Evolutionary conservation across 2,329 filamentous ascomycete genomes (phyloP).

Genomic region (Colletotrichum eleusines): DNA sequence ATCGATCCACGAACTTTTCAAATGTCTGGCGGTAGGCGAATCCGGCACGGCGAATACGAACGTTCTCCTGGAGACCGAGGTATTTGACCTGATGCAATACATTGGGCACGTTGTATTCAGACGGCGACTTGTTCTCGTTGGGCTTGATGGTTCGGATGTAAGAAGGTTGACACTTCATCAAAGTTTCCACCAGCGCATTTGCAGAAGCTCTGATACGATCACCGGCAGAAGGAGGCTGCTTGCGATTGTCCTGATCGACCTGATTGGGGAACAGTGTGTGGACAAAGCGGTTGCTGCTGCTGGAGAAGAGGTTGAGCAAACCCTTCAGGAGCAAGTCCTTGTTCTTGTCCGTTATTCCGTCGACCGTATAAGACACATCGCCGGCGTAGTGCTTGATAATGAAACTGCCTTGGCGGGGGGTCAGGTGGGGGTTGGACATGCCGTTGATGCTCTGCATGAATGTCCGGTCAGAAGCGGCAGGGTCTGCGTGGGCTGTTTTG

Average conservation of each 20-base stretch:
- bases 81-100: conserved; percentile 99
- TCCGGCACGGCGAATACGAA: conserved; percentile 93
- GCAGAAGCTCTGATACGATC: conserved; percentile 96
- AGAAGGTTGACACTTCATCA: conserved; percentile 97
- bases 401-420: conserved; percentile 92
- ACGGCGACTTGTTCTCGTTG: conserved; percentile 97
- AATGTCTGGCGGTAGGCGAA: conserved; percentile 98
- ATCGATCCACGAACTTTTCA: conserved; percentile 97
- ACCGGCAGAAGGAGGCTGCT: conserved; percentile 92
- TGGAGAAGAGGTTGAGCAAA: conserved; percentile 85
- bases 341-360: conserved; percentile 99
- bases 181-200: conserved; percentile 91
- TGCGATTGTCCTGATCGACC: conserved; percentile 95
- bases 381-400: conserved; percentile 99
- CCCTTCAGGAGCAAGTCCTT: conserved; percentile 98
- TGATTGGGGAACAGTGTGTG: conserved; percentile 91
- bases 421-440: conserved; percentile 91
- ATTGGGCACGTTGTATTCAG: conserved; percentile 91
- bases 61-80: conserved; percentile 98
- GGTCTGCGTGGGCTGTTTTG: conserved; percentile 97
- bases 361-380: conserved; percentile 93
- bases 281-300: conserved; percentile 86
- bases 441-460: conserved; percentile 95
- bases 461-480: conserved; percentile 91
- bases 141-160: conserved; percentile 99